Base-by-base conservation (phyloP, 2,329 filamentous ascomycete species). In the Fonsecaea multimorphosa region DNA sequence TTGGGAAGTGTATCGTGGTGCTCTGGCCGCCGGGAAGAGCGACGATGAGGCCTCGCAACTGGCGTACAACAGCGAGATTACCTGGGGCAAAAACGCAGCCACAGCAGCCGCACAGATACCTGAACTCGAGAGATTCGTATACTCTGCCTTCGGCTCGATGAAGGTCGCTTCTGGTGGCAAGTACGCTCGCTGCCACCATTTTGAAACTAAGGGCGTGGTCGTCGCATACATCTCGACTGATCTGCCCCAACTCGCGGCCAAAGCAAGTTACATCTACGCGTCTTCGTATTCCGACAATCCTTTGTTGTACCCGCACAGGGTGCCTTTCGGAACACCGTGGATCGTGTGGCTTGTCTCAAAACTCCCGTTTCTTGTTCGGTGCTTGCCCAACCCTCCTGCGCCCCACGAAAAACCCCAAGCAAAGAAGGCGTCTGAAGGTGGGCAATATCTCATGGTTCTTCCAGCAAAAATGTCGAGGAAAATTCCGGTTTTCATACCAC, bases 71-170 rank as follows among this genome's bases (percentile, higher is more conserved):
- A 64, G 27, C 14, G 62, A 64, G 46, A 49, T 64, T 29, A 38
- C 1, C 14, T 59, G 49, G 46, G 62, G 56, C 27, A 59, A 59
- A 34, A 64, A 64, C 16, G 62, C 62, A 3, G 62, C 62, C 11
- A 51, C 27, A 1, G 62, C 62, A 16, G 62, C 62, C 4, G 32
- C 56, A 6, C 49, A 60, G 27, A 60, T 55, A 16, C 56, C 49
- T 7, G 49, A 55, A 49, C 62, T 64, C 4, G 56, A 64, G 56
- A 59, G 32, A 38, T 60, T 55, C 49, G 29, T 64, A 9, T 64
- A 64, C 49, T 64, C 62, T 22, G 49, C 62, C 34, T 60, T 64
- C 29, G 62, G 56, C 24, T 64, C 62, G 16, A 64, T 64, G 56
- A 64, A 60, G 27, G 49, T 55, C 24, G 62, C 62, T 22, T 64